Evolutionary conservation across 441 rosid species (phyloP).

Genomic region (Pelargonium australe): DNA sequence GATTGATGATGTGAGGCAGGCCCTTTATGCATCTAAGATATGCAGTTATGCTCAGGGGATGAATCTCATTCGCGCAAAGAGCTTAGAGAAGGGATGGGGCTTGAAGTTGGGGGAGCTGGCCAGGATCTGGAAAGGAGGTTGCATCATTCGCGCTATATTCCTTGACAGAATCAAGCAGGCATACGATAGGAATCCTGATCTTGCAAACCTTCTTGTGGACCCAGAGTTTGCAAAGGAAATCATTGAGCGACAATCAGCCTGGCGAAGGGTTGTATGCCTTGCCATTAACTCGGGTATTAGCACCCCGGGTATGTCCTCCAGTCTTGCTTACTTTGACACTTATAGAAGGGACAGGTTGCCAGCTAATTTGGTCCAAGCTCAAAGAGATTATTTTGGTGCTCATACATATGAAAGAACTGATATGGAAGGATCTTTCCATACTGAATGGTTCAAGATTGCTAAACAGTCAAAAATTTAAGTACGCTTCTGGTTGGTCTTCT

Average conservation of each 20-base stretch:
- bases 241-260: constrained; percentile 73
- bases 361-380: constrained; percentile 90
- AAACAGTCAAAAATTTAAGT: constrained; percentile 47
- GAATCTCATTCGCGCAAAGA: constrained; percentile 90
- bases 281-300: constrained; percentile 88
- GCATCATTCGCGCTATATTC: constrained; percentile 83
- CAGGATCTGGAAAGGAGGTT: constrained; percentile 93
- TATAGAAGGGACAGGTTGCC: constrained; percentile 75
- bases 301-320: constrained; percentile 86
- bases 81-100: constrained; percentile 75
- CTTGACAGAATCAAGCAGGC: constrained; percentile 93
- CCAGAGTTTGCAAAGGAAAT: constrained; percentile 93
- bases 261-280: constrained; percentile 82
- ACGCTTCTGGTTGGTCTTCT: background rate
- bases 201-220: constrained; percentile 82
- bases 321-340: constrained; percentile 87
- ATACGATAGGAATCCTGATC: constrained; percentile 73
- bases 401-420: constrained; percentile 87
- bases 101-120: constrained; percentile 83
- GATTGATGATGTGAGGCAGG: constrained; percentile 72
- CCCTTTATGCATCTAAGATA: constrained; percentile 88
- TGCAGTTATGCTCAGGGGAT: constrained; percentile 96
- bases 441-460: constrained; percentile 95
- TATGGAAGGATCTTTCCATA: constrained; percentile 77
- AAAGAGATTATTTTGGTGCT: constrained; percentile 87